Percentiles rank a stretch among this genome's conserved stretches.
phyloP scores from a whole-genome alignment of 352 stramenopile genomes.

The Phytopythium sindhum region DNA sequence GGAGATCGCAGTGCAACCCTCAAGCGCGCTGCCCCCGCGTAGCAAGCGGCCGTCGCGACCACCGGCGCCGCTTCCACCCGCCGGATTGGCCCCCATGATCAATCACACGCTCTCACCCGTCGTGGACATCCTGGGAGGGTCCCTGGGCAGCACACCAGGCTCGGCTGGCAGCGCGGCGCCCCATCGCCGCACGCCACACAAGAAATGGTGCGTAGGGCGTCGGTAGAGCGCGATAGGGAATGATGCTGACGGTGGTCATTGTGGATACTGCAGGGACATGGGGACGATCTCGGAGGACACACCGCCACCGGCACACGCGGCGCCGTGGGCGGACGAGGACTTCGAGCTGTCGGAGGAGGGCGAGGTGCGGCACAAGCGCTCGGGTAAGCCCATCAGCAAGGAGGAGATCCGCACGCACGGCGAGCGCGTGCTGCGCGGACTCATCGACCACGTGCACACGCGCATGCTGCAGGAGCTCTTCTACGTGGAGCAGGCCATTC shows the following conservation, averaged over 20 bases:
- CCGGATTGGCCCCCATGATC: constrained; percentile 9
- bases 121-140: constrained; percentile 37
- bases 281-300: constrained; percentile 74
- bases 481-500: constrained; percentile 80
- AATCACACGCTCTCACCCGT: constrained; percentile 30
- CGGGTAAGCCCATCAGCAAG: constrained; percentile 56
- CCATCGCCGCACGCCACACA: constrained; percentile 15
- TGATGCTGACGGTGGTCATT: not conserved
- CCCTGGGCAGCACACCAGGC: constrained; percentile 21
- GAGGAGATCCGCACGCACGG: constrained; percentile 64
- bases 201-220: constrained; percentile 7
- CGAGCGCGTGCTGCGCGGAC: constrained; percentile 59
- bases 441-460: constrained; percentile 76
- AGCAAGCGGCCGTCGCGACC: constrained; percentile 7
- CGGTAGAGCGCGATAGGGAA: no score
- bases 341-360: constrained; percentile 61
- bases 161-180: constrained; percentile 13
- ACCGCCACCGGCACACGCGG: constrained; percentile 33
- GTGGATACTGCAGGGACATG: constrained; percentile 52
- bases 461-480: constrained; percentile 78
- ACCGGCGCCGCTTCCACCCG: not conserved
- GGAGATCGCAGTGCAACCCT: constrained; percentile 5
- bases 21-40: constrained; percentile 1
- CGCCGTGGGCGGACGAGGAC: constrained; percentile 47
- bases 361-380: constrained; percentile 47